These are phyloP conservation scores for Dendrobium nobile DNA, from an alignment of 106 monocot genomes.

Conservation along the genomic window DNA sequence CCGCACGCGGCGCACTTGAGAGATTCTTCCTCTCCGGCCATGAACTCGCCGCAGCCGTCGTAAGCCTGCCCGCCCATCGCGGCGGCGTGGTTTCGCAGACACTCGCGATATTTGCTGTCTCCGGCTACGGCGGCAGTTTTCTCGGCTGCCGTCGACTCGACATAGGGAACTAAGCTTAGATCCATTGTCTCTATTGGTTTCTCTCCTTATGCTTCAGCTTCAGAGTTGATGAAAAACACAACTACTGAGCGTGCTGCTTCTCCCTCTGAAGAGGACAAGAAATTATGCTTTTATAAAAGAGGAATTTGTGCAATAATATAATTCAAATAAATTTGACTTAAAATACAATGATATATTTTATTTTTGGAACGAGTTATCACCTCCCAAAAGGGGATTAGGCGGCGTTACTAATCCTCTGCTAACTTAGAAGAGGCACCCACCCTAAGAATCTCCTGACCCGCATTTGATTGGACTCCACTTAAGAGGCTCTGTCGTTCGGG, in stretches of 20 bases:
- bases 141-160: neutral
- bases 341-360: too few species aligned
- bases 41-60: constrained; percentile 51
- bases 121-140: neutral
- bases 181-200: constrained; percentile 15
- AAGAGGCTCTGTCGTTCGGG: too few species aligned
- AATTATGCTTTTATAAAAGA: constrained; percentile 3
- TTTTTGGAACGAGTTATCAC: too few species aligned
- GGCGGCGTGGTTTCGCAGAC: constrained; percentile 53
- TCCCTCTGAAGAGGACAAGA: neutral
- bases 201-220: neutral
- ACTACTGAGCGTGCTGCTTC: neutral
- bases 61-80: constrained; percentile 45
- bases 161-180: constrained; percentile 36
- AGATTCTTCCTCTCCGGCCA: constrained; percentile 31
- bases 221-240: neutral
- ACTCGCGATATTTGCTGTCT: constrained; percentile 30
- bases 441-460: too few species aligned
- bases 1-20: constrained; percentile 60
- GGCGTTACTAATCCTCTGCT: too few species aligned
- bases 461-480: too few species aligned
- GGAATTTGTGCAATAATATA: neutral
- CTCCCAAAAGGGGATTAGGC: too few species aligned
- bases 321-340: neutral
- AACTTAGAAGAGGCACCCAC: too few species aligned